Evolutionary conservation across 495 filamentous ascomycete species (phyloP).

Genomic region (Chlorociboria aeruginascens): DNA sequence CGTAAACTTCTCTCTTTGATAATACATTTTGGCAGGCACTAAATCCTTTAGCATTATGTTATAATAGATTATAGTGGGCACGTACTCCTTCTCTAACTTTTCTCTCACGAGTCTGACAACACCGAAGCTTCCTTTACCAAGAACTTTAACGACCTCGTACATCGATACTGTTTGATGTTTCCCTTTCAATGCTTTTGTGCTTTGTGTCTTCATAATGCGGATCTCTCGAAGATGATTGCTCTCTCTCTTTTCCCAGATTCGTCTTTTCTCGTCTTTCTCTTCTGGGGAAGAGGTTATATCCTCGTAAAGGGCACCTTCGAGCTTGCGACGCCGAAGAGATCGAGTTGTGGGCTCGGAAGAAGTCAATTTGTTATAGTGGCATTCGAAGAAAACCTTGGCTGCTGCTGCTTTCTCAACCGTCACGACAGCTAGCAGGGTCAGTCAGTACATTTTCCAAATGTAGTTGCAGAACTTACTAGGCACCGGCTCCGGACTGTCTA

Average conservation of each 20-base stretch:
- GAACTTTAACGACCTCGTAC: conserved; percentile 71
- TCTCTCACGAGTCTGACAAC: conserved; percentile 77
- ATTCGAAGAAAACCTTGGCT: conserved; percentile 80
- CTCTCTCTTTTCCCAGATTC: conserved; percentile 52
- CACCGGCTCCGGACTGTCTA: conserved; percentile 11
- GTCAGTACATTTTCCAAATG: background rate
- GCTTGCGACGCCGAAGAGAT: conserved; percentile 48
- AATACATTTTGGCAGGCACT: background rate
- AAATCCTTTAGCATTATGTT: background rate
- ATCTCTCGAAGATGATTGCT: conserved; percentile 63
- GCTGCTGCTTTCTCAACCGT: conserved; percentile 69
- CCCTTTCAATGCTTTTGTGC: conserved; percentile 15
- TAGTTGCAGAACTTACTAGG: conserved; percentile 17
- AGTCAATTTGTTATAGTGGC: conserved; percentile 59
- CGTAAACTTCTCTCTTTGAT: conserved; percentile 53
- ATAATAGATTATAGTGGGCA: background rate
- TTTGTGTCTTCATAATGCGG: conserved; percentile 48
- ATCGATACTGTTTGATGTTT: conserved; percentile 32
- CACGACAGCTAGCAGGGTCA: conserved; percentile 35
- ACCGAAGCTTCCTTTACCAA: conserved; percentile 94
- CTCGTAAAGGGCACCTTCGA: conserved; percentile 51
- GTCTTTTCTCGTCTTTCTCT: conserved; percentile 41
- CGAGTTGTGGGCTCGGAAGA: conserved; percentile 41
- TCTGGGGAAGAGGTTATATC: conserved; percentile 36
- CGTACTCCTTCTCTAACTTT: conserved; percentile 24